A percentile compares a stretch with the other conserved stretches of the same genome.
phyloP scores from a whole-genome alignment of 306 rosid genomes.

The Pterocarpus santalinus region DNA sequence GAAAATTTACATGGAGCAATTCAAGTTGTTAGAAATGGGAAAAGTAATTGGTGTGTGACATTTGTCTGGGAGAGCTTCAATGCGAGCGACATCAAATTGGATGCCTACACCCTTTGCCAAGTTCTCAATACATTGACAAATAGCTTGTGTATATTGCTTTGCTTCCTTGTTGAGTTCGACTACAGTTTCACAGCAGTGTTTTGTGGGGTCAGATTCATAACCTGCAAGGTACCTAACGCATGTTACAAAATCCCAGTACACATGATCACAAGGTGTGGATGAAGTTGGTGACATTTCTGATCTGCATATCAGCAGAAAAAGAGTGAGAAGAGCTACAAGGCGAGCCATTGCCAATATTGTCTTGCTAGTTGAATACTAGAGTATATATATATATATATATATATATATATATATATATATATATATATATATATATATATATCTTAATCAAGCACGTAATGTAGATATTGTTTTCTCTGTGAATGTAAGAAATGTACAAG shows the following conservation, averaged over 20 bases:
- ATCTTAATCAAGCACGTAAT: slow-evolving; percentile 6
- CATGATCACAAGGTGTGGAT: slow-evolving; percentile 31
- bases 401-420: background rate
- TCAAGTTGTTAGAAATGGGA: slow-evolving; percentile 32
- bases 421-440: too few relatives aligned
- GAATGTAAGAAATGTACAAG: slow-evolving; percentile 23
- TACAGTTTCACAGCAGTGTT: slow-evolving; percentile 10
- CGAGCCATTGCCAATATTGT: slow-evolving; percentile 8
- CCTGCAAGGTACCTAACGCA: slow-evolving; percentile 44
- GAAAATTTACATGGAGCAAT: slow-evolving; percentile 38
- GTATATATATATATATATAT: background rate
- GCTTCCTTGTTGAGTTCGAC: slow-evolving; percentile 14
- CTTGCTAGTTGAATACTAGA: slow-evolving; percentile 10
- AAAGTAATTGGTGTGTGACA: slow-evolving; percentile 30
- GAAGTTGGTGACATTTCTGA: slow-evolving; percentile 15
- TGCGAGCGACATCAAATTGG: slow-evolving; percentile 22
- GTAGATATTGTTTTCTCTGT: background rate
- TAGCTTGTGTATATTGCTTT: background rate
- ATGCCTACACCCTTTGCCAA: slow-evolving; percentile 12
- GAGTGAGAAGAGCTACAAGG: background rate
- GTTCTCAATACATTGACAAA: slow-evolving; percentile 41
- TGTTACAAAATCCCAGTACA: slow-evolving; percentile 46
- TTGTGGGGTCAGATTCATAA: slow-evolving; percentile 40
- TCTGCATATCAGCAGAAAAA: background rate
- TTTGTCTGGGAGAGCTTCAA: slow-evolving; percentile 27